A percentile compares a stretch with the other conserved stretches of the same genome.
phyloP scores from a whole-genome alignment of 1,284 basidiomycete species.

The Sphaerobolus stellatus region DNA sequence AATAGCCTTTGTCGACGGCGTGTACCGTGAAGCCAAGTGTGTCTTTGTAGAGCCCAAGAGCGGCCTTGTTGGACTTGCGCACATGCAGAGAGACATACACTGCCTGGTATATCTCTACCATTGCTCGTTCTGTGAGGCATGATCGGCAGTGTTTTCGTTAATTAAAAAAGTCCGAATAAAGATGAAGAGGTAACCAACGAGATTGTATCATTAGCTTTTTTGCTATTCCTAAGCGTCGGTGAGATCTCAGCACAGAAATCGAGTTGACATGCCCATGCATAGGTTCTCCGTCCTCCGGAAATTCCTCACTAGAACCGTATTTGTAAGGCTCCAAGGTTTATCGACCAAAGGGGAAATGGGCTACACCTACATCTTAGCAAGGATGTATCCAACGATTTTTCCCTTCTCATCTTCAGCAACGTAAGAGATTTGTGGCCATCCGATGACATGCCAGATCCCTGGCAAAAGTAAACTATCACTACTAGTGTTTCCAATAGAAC shows the following conservation, averaged over 20 bases:
- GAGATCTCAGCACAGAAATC: slow-evolving; percentile 52
- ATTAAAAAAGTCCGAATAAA: slow-evolving; percentile 5
- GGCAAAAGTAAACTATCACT: background rate
- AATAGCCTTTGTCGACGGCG: slow-evolving; percentile 51
- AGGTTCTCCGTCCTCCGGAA: slow-evolving; percentile 38
- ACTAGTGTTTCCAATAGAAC: background rate
- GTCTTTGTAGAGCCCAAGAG: slow-evolving; percentile 51
- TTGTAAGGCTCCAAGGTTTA: background rate
- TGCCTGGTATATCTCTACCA: slow-evolving; percentile 50
- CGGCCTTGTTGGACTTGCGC: slow-evolving; percentile 52
- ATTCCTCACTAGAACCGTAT: slow-evolving; percentile 42
- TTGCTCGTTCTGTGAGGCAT: slow-evolving; percentile 42
- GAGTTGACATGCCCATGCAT: slow-evolving; percentile 52
- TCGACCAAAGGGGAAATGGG: background rate
- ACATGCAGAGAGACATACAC: slow-evolving; percentile 51
- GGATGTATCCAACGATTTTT: slow-evolving; percentile 14
- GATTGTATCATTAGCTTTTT: slow-evolving; percentile 54
- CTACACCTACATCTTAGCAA: slow-evolving; percentile 15
- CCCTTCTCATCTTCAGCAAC: slow-evolving; percentile 35
- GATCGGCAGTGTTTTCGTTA: too few species aligned
- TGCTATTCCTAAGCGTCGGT: slow-evolving; percentile 51
- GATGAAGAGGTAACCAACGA: slow-evolving; percentile 30
- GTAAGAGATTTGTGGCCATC: slow-evolving; percentile 63
- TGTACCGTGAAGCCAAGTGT: slow-evolving; percentile 51
- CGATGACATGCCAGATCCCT: slow-evolving; percentile 54